phyloP scores from a whole-genome alignment of 179 eudicot species.

The Pouteria campechiana region DNA sequence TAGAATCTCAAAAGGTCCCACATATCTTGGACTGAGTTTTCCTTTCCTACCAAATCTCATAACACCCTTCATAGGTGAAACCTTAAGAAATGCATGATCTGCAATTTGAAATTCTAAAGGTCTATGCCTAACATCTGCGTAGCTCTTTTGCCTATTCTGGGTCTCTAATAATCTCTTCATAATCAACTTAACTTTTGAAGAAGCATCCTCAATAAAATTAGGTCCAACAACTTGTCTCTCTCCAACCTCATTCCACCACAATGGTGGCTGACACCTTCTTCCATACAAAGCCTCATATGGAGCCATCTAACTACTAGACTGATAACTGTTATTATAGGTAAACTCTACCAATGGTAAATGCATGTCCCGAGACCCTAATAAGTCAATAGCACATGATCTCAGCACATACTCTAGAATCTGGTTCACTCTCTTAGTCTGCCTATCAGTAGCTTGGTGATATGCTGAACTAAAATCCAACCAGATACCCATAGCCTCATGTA shows the following conservation, averaged over 20 bases:
- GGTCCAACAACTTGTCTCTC: neutral
- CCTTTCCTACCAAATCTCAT: slow-evolving; percentile 1
- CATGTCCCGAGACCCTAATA: neutral
- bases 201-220: neutral
- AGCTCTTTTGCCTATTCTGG: too few relatives aligned
- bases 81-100: neutral
- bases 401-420: slow-evolving; percentile 1
- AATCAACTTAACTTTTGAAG: neutral
- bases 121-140: too few relatives aligned
- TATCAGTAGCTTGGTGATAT: neutral
- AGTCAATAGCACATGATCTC: slow-evolving; percentile 2
- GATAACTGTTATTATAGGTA: slow-evolving; percentile 5
- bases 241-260: slow-evolving; percentile 1
- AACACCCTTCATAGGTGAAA: slow-evolving; percentile 2
- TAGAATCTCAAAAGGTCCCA: slow-evolving; percentile 6
- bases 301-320: neutral
- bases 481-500: slow-evolving; percentile 1
- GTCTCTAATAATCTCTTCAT: neutral
- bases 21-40: slow-evolving; percentile 3
- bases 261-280: neutral
- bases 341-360: slow-evolving; percentile 2
- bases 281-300: slow-evolving; percentile 2
- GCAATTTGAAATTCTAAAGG: too few relatives aligned
- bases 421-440: neutral
- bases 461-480: neutral